phyloP scores from a whole-genome alignment of 495 filamentous ascomycete genomes.

The Mycothermus thermophilus region DNA sequence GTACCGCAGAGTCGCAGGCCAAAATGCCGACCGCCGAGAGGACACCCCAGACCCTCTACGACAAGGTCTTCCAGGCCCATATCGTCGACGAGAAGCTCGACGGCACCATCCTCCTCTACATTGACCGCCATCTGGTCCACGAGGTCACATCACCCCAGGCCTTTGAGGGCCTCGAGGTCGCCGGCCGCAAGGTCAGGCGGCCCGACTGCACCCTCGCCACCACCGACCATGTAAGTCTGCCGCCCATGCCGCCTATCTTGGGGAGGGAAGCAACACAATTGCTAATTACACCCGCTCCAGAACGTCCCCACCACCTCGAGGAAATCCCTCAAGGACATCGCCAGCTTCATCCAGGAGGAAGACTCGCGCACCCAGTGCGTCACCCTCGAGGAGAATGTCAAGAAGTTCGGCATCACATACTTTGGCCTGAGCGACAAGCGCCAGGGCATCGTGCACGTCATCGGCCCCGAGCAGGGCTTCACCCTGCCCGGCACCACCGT shows the following conservation, averaged over 20 bases:
- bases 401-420: constrained; percentile 91
- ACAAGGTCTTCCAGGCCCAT: constrained; percentile 91
- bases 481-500: constrained; percentile 94
- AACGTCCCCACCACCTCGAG: constrained; percentile 84
- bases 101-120: constrained; percentile 86
- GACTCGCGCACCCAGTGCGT: constrained; percentile 89
- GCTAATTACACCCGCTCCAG: constrained; percentile 28
- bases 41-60: constrained; percentile 80
- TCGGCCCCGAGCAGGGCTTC: constrained; percentile 98
- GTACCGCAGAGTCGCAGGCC: too few relatives aligned
- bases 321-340: constrained; percentile 78
- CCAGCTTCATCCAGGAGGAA: constrained; percentile 77
- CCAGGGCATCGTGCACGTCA: constrained; percentile 96
- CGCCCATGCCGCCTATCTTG: not conserved
- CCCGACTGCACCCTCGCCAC: constrained; percentile 95
- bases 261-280: not conserved
- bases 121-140: constrained; percentile 91
- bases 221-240: constrained; percentile 81
- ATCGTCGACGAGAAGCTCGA: constrained; percentile 88
- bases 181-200: constrained; percentile 71
- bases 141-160: constrained; percentile 99
- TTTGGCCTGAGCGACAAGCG: constrained; percentile 93
- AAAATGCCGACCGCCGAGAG: constrained; percentile 70
- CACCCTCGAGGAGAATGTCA: constrained; percentile 93
- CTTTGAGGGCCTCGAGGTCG: constrained; percentile 86